These are phyloP conservation scores for Gastrolobium villosum DNA, from an alignment of 306 rosid species.

Conservation along the genomic window DNA sequence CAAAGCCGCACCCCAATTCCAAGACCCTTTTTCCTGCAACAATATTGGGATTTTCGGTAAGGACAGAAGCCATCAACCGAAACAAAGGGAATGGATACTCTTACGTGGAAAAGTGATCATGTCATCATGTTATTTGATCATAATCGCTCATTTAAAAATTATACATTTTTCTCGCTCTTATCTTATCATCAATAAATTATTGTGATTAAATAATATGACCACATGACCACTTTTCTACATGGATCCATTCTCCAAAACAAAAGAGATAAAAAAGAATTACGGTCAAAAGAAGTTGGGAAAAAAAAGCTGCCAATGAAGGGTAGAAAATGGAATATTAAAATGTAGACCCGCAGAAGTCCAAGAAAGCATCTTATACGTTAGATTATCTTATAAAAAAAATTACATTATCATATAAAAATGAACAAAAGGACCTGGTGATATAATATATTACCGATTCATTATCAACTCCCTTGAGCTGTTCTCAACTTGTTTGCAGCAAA, in stretches of 20 bases:
- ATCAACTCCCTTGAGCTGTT: conserved; percentile 86
- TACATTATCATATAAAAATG: background rate
- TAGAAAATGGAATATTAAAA: conserved; percentile 27
- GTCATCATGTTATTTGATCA: too few relatives aligned
- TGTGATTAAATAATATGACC: too few relatives aligned
- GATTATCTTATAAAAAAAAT: conserved; percentile 7
- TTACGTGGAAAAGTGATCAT: too few relatives aligned
- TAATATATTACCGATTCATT: conserved; percentile 79
- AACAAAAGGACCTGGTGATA: conserved; percentile 24
- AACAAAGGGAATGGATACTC: too few relatives aligned
- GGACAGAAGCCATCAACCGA: conserved; percentile 83
- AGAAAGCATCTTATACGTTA: conserved; percentile 13
- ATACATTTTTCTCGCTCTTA: too few relatives aligned
- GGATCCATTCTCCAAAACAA: too few relatives aligned
- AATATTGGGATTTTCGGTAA: conserved; percentile 76
- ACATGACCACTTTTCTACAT: too few relatives aligned
- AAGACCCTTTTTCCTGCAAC: conserved; percentile 80
- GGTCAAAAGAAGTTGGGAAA: conserved; percentile 16
- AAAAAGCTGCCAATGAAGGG: conserved; percentile 12
- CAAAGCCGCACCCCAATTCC: conserved; percentile 91
- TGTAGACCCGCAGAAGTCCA: conserved; percentile 7
- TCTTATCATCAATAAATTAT: too few relatives aligned
- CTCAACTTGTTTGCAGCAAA: conserved; percentile 96
- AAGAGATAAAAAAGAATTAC: background rate
- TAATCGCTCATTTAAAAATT: too few relatives aligned